Evolutionary conservation across 345 rosid genomes (phyloP), one percentile per base, ranked within the genome.

Genomic region (Ceriops zippeliana): DNA sequence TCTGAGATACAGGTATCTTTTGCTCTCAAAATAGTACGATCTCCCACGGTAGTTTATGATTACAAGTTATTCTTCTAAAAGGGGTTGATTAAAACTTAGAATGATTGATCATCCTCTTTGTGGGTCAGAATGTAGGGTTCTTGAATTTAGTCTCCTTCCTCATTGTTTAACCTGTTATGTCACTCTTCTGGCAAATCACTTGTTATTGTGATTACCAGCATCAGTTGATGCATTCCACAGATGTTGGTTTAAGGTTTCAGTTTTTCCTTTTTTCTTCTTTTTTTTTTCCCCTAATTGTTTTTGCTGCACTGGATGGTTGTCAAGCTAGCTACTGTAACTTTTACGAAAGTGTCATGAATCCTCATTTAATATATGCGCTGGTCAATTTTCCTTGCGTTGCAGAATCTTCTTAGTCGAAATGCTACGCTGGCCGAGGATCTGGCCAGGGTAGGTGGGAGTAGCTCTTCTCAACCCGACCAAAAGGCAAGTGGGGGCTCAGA

Each of bases 331-430:
- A 52, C 54, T 58, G 27, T 3, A 35, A 58, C 59, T 49, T 58
- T 6, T 60, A 51, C 24, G 6, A 16, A 21, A 5, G 28, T 20
- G 5, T 53, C 52, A 59, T 51, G 46, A 26, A 58, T 22, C 30
- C 5, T 49, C 10, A 20, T 13, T 22, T 11, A 46, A 27, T 42
- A 17, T 37, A 49, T 63, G 66, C 32, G 17, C 38, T 6, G 49
- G 34, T 67, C 34, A 52, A 2, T 4, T 17, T 52, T 62, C 62
- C n/a, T 67, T 15, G 1, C 30, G 20, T 37, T 52, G 22, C 70
- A 95, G 98, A 86, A 82, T 42, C 97, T 96, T 73, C 86, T 96
- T 46, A 87, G 92, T 67, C 86, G 97, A 27, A 96, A 96, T 78
- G 83, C 96, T 52, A 82, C 84, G 59, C 76, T 96, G 80, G 99